A percentile compares a stretch with the other conserved stretches of the same genome.
Evolutionary conservation across 306 rosid genomes (phyloP).

Genomic region (Coriaria nepalensis): DNA sequence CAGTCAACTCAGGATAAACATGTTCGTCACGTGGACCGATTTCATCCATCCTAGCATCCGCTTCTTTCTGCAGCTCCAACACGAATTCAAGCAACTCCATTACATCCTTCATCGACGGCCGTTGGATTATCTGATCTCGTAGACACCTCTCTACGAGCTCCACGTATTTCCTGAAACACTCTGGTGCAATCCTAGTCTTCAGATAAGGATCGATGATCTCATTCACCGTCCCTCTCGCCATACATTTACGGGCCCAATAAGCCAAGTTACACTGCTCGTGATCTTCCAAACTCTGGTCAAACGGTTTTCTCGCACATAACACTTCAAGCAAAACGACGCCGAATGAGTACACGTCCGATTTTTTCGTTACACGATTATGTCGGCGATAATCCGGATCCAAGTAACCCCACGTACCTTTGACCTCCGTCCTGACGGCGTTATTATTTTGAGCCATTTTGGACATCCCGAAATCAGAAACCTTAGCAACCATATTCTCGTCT

Average conservation of each 20-base stretch:
- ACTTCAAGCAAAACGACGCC: conserved; percentile 17
- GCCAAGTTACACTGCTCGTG: conserved; percentile 2
- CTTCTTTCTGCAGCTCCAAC: too few relatives aligned
- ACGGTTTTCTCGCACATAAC: conserved; percentile 5
- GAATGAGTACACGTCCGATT: conserved; percentile 17
- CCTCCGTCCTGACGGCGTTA: conserved; percentile 14
- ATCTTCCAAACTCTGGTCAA: background rate
- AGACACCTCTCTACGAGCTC: background rate
- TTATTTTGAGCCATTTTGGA: conserved; percentile 16
- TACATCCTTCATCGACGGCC: too few relatives aligned
- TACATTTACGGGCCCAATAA: conserved; percentile 4
- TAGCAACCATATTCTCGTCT: conserved; percentile 29
- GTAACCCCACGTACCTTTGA: conserved; percentile 17
- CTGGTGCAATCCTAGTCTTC: background rate
- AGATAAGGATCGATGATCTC: background rate
- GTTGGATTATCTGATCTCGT: background rate
- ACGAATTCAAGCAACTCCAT: too few relatives aligned
- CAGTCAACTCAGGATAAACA: too few relatives aligned
- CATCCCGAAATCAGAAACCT: conserved; percentile 46
- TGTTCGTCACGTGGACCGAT: too few relatives aligned
- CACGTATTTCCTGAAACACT: background rate
- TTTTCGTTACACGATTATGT: conserved; percentile 4
- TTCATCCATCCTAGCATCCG: too few relatives aligned
- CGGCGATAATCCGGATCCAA: conserved; percentile 21
- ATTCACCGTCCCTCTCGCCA: background rate